These are phyloP conservation scores for Aspergillus egyptiacus DNA, from an alignment of 495 filamentous ascomycete genomes.

Conservation along the genomic window DNA sequence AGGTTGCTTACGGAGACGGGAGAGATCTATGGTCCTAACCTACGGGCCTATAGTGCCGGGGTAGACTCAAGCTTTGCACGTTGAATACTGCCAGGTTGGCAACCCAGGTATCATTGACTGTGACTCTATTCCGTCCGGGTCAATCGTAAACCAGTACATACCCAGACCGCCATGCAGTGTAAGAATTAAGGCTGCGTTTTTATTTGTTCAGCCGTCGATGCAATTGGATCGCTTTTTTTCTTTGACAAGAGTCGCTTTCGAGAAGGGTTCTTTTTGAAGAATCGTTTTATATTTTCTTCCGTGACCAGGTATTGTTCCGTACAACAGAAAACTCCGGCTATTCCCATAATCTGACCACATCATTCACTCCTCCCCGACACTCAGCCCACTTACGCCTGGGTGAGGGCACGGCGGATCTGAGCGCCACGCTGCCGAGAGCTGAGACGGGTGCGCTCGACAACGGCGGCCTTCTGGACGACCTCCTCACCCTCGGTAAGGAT, in stretches of 20 bases:
- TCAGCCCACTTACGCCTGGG: constrained; percentile 57
- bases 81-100: too few species aligned
- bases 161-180: background rate
- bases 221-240: constrained; percentile 34
- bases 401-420: constrained; percentile 72
- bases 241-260: too few species aligned
- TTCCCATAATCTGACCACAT: constrained; percentile 27
- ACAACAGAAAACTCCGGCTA: constrained; percentile 33
- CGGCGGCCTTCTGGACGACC: constrained; percentile 71
- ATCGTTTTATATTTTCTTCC: constrained; percentile 33
- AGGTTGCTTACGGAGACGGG: background rate
- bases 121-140: background rate
- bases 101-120: background rate
- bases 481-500: constrained; percentile 96
- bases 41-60: too few species aligned
- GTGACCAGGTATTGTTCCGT: constrained; percentile 41
- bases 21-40: too few species aligned
- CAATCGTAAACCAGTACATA: background rate
- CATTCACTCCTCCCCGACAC: constrained; percentile 24
- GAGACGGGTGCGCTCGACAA: constrained; percentile 61
- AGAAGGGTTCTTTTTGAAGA: constrained; percentile 16
- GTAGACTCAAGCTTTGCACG: too few species aligned
- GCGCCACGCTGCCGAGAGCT: constrained; percentile 83
- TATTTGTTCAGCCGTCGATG: constrained; percentile 6
- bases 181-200: constrained; percentile 1